Base-by-base conservation (phyloP, 495 filamentous ascomycete genomes). In the Podospora pseudopauciseta region DNA sequence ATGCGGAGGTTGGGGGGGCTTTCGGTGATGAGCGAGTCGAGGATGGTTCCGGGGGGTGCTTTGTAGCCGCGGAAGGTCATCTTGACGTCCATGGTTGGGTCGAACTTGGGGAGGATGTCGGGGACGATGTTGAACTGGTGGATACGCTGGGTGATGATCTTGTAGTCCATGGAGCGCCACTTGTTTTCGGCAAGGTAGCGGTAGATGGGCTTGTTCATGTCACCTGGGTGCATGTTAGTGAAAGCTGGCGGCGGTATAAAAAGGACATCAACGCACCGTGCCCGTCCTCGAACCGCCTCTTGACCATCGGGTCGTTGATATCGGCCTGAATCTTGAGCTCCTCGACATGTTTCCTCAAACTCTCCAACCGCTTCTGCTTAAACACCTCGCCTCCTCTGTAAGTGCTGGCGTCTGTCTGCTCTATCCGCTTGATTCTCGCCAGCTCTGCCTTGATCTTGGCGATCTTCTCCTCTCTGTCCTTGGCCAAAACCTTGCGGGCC, bases 191-290 rank as follows among this genome's bases (percentile, higher is more conserved):
- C 91, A 60, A 98, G 87, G 76, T 90, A 89, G 54, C 94, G 92
- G 83, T 99, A 99, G 76, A 99, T 91, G 53, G 95, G 96, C 78
- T 96, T 95, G 80, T 87, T 89, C 94, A 97, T 94, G 75, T 97
- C 92, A 62, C 92, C 93, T 97, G 63, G 26, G 27, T 4, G 53
- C 2, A 2, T 30, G 57, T 80, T 73, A 78, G 76, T 28, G 26
- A 49, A 34, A 49, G 34, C n/a, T 27, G 32, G 3, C 28, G 9
- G 0, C 16, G 30, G 55, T 23, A 20, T 23, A 11, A 16, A n/a
- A 28, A 4, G 4, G 26, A n/a, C 6, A 0, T 23, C 60, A 5
- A 78, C 86, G 76, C 81, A 97, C 95, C 92, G 72, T 87, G 79
- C 15, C 94, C 93, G 82, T 97, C 92, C 75, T 99, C 95, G 73